phyloP scores from a whole-genome alignment of 2,329 filamentous ascomycete genomes.

The Fonsecaea pedrosoi region DNA sequence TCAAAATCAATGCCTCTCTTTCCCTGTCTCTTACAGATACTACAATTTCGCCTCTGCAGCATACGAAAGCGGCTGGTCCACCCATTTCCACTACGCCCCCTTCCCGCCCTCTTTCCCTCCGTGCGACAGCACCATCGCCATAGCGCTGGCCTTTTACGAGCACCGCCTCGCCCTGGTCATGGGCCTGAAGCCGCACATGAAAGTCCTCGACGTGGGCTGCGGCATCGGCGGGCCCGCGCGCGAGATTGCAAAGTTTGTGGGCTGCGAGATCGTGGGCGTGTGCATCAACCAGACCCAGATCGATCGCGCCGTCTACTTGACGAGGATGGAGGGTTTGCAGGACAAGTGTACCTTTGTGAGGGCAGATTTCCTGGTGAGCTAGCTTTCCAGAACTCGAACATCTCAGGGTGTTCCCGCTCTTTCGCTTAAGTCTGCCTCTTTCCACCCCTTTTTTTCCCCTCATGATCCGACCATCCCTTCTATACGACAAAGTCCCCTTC shows the following conservation, averaged over 20 bases:
- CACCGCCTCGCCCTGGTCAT: slow-evolving; percentile 43
- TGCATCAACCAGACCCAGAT: slow-evolving; percentile 44
- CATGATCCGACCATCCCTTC: background rate
- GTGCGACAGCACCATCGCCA: slow-evolving; percentile 31
- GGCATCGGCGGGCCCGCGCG: slow-evolving; percentile 44
- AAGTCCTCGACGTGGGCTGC: slow-evolving; percentile 45
- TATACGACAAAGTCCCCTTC: background rate
- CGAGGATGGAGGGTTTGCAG: slow-evolving; percentile 28
- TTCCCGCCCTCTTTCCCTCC: slow-evolving; percentile 31
- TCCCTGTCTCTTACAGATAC: slow-evolving; percentile 26
- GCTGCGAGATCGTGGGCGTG: slow-evolving; percentile 42
- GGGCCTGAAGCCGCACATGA: slow-evolving; percentile 38
- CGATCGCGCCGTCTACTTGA: slow-evolving; percentile 38
- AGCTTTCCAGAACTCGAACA: background rate
- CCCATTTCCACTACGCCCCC: slow-evolving; percentile 40
- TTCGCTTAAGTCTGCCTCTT: background rate
- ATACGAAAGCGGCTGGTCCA: slow-evolving; percentile 38
- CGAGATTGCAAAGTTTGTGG: slow-evolving; percentile 43
- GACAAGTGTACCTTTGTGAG: slow-evolving; percentile 37
- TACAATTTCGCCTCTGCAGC: slow-evolving; percentile 39
- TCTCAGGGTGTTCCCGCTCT: background rate
- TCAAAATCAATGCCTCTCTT: background rate
- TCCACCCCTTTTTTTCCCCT: background rate
- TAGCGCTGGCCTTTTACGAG: slow-evolving; percentile 40
- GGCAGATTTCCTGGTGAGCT: slow-evolving; percentile 41